Evolutionary conservation across 2,329 filamentous ascomycete species (phyloP).

Genomic region (Xylariales sp.): DNA sequence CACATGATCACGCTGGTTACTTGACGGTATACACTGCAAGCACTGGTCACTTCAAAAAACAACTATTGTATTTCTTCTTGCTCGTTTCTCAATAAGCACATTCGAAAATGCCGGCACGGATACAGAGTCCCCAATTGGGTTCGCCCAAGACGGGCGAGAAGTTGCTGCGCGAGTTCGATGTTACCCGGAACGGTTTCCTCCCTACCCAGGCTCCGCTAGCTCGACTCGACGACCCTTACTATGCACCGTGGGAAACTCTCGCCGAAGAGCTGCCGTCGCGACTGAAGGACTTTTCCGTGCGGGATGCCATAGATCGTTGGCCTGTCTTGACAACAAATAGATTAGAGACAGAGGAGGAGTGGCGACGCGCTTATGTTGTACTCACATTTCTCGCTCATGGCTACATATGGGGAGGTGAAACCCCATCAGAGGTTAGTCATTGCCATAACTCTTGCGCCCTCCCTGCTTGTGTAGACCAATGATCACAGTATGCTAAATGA

Average conservation of each 20-base stretch:
- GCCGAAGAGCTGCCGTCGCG: conserved; percentile 63
- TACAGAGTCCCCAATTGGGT: not conserved
- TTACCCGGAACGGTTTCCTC: conserved; percentile 67
- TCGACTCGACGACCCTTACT: conserved; percentile 65
- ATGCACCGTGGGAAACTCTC: conserved; percentile 73
- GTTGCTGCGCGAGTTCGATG: conserved; percentile 27
- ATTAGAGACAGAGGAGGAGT: conserved; percentile 64
- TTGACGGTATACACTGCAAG: no score
- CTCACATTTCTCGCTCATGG: conserved; percentile 77
- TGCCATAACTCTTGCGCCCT: no score
- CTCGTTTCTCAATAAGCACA: not conserved
- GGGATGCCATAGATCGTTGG: conserved; percentile 59
- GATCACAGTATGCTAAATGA: conserved; percentile 11
- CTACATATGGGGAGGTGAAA: conserved; percentile 84
- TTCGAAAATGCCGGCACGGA: conserved; percentile 4
- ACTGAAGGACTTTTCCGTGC: conserved; percentile 60
- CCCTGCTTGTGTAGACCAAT: no score
- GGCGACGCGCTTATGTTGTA: conserved; percentile 76
- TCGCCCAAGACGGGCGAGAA: conserved; percentile 3
- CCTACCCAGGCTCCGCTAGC: conserved; percentile 65
- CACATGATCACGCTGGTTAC: no score
- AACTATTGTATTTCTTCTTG: not conserved
- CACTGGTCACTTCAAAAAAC: no score
- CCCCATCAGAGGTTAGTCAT: conserved; percentile 60
- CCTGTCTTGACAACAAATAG: conserved; percentile 64